These are phyloP conservation scores for Hygrocybe punicea DNA, from an alignment of 768 basidiomycete species.

Conservation along the genomic window DNA sequence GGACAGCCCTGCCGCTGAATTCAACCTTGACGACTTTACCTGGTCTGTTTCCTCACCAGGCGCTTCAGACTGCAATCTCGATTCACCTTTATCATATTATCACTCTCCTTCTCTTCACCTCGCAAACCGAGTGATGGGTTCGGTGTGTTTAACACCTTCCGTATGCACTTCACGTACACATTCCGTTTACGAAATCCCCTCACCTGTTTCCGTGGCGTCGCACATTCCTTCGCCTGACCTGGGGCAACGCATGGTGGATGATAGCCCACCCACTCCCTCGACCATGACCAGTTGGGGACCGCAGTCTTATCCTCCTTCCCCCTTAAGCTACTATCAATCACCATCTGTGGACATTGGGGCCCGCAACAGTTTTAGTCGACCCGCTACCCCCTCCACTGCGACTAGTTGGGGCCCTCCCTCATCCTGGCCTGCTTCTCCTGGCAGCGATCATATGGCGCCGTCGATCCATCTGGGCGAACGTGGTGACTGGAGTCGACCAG, in stretches of 20 bases:
- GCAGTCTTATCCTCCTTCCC: slow-evolving; percentile 35
- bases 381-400: slow-evolving; percentile 42
- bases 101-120: slow-evolving; percentile 54
- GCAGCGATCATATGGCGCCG: slow-evolving; percentile 17
- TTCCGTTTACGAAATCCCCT: slow-evolving; percentile 45
- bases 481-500: slow-evolving; percentile 36
- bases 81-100: slow-evolving; percentile 38
- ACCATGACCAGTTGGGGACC: slow-evolving; percentile 51
- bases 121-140: slow-evolving; percentile 51
- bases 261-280: slow-evolving; percentile 36
- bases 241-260: slow-evolving; percentile 52
- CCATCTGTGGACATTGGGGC: slow-evolving; percentile 48
- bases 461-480: slow-evolving; percentile 44
- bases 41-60: slow-evolving; percentile 72
- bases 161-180: slow-evolving; percentile 55
- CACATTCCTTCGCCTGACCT: slow-evolving; percentile 58
- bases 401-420: slow-evolving; percentile 35
- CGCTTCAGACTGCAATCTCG: slow-evolving; percentile 46
- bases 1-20: slow-evolving; percentile 27
- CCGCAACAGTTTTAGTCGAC: slow-evolving; percentile 35
- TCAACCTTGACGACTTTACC: slow-evolving; percentile 61
- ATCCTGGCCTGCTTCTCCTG: slow-evolving; percentile 27
- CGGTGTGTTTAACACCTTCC: slow-evolving; percentile 54
- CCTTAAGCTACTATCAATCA: slow-evolving; percentile 24
- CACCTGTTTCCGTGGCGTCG: slow-evolving; percentile 32